phyloP scores from a whole-genome alignment of 2,329 filamentous ascomycete species.

The Acrocalymma vagum region DNA sequence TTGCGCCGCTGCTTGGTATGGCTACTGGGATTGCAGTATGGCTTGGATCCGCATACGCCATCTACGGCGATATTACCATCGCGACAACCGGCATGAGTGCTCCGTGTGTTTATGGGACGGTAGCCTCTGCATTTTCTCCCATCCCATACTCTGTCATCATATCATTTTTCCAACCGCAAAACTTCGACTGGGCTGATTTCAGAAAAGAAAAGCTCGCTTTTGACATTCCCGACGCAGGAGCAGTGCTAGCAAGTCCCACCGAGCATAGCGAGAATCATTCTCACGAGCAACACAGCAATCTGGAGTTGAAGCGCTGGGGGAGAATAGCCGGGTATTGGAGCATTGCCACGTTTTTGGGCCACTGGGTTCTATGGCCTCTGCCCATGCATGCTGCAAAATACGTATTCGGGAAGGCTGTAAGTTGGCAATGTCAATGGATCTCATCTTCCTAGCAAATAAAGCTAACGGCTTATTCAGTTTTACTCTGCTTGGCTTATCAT shows the following conservation, averaged over 20 bases:
- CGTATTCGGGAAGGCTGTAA: constrained; percentile 56
- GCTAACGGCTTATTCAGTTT: too few relatives aligned
- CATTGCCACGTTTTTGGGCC: constrained; percentile 59
- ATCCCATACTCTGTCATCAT: constrained; percentile 57
- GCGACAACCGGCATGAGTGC: constrained; percentile 57
- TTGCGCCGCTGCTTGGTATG: constrained; percentile 60
- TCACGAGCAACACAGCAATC: background rate
- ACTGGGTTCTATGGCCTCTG: constrained; percentile 64
- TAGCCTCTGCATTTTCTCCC: constrained; percentile 56
- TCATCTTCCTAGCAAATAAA: too few relatives aligned
- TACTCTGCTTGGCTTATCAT: constrained; percentile 62
- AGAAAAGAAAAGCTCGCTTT: constrained; percentile 52
- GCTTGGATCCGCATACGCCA: constrained; percentile 57
- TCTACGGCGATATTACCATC: constrained; percentile 59
- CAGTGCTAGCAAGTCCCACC: background rate
- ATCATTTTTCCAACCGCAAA: constrained; percentile 54
- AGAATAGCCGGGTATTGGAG: constrained; percentile 57
- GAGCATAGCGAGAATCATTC: constrained; percentile 11
- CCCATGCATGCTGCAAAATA: constrained; percentile 64
- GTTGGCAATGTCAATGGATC: too few relatives aligned
- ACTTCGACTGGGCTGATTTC: constrained; percentile 52
- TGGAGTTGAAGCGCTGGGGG: constrained; percentile 56
- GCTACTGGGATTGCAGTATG: constrained; percentile 61
- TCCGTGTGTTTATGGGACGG: constrained; percentile 63
- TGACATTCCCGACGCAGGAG: constrained; percentile 21